A percentile compares a stretch with the other conserved stretches of the same genome.
Evolutionary conservation across 1,284 basidiomycete species (phyloP).

Genomic region (Sanghuangporus weigelae): DNA sequence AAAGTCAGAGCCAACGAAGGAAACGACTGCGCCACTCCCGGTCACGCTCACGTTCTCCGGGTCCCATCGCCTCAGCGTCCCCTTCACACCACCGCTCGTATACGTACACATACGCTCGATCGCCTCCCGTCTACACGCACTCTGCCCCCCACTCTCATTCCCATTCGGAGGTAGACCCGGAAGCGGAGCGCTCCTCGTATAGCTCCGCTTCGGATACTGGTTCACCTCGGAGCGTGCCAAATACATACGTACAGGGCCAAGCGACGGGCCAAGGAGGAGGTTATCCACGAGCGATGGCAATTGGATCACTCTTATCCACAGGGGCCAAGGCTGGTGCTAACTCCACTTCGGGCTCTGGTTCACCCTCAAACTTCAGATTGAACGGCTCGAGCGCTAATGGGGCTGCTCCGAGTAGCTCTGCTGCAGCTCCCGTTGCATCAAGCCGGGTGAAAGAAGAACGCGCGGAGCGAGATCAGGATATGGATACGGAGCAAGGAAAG

Average conservation of each 20-base stretch:
- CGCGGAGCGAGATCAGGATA: not conserved
- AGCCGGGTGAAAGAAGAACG: not conserved
- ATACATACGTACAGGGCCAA: not conserved
- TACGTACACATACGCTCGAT: not conserved
- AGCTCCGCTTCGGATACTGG: not conserved
- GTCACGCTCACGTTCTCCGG: slow-evolving; percentile 14
- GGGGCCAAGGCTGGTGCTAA: not conserved
- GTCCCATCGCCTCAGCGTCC: slow-evolving; percentile 26
- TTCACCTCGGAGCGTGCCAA: not conserved
- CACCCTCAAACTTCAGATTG: not conserved
- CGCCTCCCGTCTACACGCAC: not conserved
- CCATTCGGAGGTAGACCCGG: not conserved
- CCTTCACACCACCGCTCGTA: slow-evolving; percentile 19
- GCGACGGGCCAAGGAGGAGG: not conserved
- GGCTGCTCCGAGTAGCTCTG: not conserved
- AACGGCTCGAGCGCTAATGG: not conserved
- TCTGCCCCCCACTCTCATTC: not conserved
- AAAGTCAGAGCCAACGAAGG: slow-evolving; percentile 40
- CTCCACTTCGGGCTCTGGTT: not conserved
- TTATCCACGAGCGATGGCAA: slow-evolving; percentile 17
- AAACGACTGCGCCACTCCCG: slow-evolving; percentile 30
- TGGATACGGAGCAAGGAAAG: not conserved
- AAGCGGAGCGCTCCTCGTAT: not conserved
- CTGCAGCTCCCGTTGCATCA: not conserved
- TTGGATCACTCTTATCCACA: slow-evolving; percentile 18